These are phyloP conservation scores for Paramecium primaurelia DNA, from an alignment of 73 alveolate species.

Conservation along the genomic window DNA sequence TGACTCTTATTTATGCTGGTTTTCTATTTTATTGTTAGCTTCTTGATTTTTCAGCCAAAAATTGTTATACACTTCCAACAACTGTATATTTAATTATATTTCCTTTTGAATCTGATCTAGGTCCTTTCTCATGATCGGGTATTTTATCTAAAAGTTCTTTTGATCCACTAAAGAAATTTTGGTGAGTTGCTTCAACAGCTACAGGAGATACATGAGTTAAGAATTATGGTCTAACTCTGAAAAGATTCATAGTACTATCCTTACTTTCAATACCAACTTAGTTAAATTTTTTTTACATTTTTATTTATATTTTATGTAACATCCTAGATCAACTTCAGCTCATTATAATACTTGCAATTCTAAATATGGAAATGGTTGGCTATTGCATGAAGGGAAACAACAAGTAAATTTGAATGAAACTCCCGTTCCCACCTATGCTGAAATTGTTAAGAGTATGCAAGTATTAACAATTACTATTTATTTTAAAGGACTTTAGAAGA, in stretches of 20 bases:
- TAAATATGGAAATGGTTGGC: slow-evolving; percentile 11
- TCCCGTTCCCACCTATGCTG: slow-evolving; percentile 35
- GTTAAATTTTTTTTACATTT: background rate
- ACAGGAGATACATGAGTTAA: background rate
- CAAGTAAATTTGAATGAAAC: background rate
- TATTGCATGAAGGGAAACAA: slow-evolving; percentile 10
- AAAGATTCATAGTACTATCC: slow-evolving; percentile 6
- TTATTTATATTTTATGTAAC: background rate
- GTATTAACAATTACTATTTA: background rate
- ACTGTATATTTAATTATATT: background rate
- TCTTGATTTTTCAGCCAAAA: background rate
- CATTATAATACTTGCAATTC: background rate
- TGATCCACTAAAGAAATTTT: slow-evolving; percentile 22
- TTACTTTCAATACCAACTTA: background rate
- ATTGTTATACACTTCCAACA: slow-evolving; percentile 4
- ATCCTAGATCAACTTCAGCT: slow-evolving; percentile 32
- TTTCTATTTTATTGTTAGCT: background rate
- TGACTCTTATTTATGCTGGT: background rate
- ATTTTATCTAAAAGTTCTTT: background rate
- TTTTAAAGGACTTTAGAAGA: slow-evolving; percentile 17
- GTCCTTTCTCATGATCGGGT: slow-evolving; percentile 43
- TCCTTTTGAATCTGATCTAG: background rate
- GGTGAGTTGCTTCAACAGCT: background rate
- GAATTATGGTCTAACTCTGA: background rate
- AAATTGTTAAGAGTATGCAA: slow-evolving; percentile 1